These are phyloP conservation scores for Cyamopsis tetragonoloba DNA, from an alignment of 306 rosid genomes.

Conservation along the genomic window DNA sequence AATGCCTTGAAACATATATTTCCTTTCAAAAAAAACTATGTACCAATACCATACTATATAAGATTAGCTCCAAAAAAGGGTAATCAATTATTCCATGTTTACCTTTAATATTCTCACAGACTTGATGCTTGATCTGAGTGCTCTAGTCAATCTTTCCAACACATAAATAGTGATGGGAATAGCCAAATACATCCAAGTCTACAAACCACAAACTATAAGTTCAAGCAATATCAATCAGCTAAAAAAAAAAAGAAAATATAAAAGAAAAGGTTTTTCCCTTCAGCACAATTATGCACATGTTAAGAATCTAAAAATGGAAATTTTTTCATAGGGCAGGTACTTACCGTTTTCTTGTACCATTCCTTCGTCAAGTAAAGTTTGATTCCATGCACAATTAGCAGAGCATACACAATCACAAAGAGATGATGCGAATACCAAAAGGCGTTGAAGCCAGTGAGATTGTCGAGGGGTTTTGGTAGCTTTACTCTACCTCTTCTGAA, in stretches of 20 bases:
- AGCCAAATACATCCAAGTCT: conserved; percentile 59
- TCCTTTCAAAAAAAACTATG: not conserved
- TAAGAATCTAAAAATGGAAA: no score
- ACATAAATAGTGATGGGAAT: conserved; percentile 41
- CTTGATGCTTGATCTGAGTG: conserved; percentile 47
- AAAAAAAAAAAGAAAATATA: not conserved
- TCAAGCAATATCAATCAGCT: not conserved
- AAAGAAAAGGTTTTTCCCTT: conserved; percentile 5
- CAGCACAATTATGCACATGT: no score
- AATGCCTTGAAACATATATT: conserved; percentile 1
- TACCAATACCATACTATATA: not conserved
- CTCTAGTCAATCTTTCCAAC: conserved; percentile 41
- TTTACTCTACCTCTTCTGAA: conserved; percentile 42
- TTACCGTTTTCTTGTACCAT: conserved; percentile 67
- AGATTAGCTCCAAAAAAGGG: conserved; percentile 1
- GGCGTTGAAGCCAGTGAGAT: conserved; percentile 64
- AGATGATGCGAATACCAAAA: conserved; percentile 78
- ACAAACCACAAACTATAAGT: conserved; percentile 16
- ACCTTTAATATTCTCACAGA: conserved; percentile 47
- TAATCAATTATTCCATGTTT: not conserved
- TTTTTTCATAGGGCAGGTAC: conserved; percentile 32
- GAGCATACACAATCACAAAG: conserved; percentile 52
- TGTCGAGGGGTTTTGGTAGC: conserved; percentile 44
- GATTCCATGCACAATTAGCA: conserved; percentile 55
- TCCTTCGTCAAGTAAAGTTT: conserved; percentile 50